Evolutionary conservation across 257 asterid species (phyloP).

Genomic region (Parsonsia alboflavescens): DNA sequence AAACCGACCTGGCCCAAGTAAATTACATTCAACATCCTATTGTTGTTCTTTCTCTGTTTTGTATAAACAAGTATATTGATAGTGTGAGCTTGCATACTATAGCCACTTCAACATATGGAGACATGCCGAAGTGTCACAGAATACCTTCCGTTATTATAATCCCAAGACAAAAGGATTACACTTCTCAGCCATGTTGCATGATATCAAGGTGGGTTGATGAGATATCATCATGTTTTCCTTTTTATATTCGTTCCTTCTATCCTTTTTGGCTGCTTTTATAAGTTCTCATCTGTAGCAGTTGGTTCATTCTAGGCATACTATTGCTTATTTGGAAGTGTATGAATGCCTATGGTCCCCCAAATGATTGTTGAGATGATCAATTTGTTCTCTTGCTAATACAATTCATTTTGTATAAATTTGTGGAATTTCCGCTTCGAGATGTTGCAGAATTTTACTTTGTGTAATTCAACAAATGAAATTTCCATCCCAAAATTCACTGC

Average conservation of each 20-base stretch:
- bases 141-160: conserved; percentile 80
- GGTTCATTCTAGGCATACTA: no score
- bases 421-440: neutral
- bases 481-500: neutral
- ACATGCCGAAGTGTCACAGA: conserved; percentile 85
- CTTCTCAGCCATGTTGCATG: conserved; percentile 77
- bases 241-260: neutral
- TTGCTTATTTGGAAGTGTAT: neutral
- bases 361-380: neutral
- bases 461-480: neutral
- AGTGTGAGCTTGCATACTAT: conserved; percentile 4
- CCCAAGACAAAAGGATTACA: conserved; percentile 79
- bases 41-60: neutral
- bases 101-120: conserved; percentile 98
- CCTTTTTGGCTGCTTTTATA: neutral
- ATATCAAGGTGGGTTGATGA: conserved; percentile 51
- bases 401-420: neutral
- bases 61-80: neutral
- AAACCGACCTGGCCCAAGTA: conserved; percentile 97
- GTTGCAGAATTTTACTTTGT: neutral
- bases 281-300: neutral
- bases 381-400: neutral
- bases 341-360: neutral
- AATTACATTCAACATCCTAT: conserved; percentile 20
- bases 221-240: neutral